Percentiles rank a stretch among this genome's conserved stretches.
These are phyloP conservation scores for Hydnum rufescens DNA, from an alignment of 768 basidiomycete species.

Conservation along the genomic window DNA sequence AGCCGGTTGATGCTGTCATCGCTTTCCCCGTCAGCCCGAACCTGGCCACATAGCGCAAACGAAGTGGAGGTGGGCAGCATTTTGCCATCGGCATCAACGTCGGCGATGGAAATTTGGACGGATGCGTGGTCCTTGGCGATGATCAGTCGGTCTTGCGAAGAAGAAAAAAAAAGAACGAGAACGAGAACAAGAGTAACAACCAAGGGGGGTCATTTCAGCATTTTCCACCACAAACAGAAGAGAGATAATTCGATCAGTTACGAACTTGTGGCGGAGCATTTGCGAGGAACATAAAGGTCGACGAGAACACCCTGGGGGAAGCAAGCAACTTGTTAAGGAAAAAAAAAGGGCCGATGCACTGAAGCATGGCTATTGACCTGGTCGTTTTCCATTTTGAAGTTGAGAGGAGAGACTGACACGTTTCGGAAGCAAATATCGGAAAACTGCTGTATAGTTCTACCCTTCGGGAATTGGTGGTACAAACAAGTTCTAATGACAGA, in stretches of 20 bases:
- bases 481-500: too few species aligned
- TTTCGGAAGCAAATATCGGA: too few species aligned
- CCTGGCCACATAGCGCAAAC: slow-evolving; percentile 86
- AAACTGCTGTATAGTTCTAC: too few species aligned
- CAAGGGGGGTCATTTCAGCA: too few species aligned
- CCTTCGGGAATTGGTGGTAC: too few species aligned
- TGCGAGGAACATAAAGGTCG: slow-evolving; percentile 99
- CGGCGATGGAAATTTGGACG: slow-evolving; percentile 86
- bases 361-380: slow-evolving; percentile 31
- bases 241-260: not conserved
- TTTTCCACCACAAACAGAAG: not conserved
- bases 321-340: not conserved
- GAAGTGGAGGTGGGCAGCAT: slow-evolving; percentile 65
- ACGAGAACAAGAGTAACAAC: too few species aligned
- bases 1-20: slow-evolving; percentile 94
- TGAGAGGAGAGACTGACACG: too few species aligned
- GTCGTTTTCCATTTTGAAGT: slow-evolving; percentile 98
- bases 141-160: slow-evolving; percentile 71
- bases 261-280: slow-evolving; percentile 89
- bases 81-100: slow-evolving; percentile 80
- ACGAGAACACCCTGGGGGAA: slow-evolving; percentile 75
- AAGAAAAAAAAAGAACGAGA: not conserved
- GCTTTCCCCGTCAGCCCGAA: slow-evolving; percentile 86
- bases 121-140: slow-evolving; percentile 98
- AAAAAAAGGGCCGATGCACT: not conserved